Percentiles rank a stretch among this genome's conserved stretches.
Evolutionary conservation across 1,139 yeast species (phyloP).

Genomic region (Candida sojae): DNA sequence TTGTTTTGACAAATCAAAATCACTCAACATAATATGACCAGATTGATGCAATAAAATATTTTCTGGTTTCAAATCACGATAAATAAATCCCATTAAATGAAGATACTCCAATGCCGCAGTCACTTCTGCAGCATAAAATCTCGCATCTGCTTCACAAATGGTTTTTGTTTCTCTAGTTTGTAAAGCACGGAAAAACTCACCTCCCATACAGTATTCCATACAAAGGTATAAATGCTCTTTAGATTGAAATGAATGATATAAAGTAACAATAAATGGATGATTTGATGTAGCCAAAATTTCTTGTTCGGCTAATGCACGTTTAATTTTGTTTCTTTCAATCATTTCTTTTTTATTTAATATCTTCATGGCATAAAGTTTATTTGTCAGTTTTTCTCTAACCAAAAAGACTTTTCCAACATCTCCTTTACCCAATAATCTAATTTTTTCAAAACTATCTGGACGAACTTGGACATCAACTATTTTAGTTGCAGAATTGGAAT

Average conservation of each 20-base stretch:
- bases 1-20: constrained; percentile 93
- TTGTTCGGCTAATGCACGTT: constrained; percentile 93
- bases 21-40: constrained; percentile 97
- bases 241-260: constrained; percentile 95
- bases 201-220: constrained; percentile 99
- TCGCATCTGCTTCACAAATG: constrained; percentile 84
- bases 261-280: constrained; percentile 95
- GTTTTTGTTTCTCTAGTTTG: constrained; percentile 90
- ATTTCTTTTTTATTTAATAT: constrained; percentile 87
- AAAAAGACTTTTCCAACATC: constrained; percentile 97
- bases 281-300: constrained; percentile 93
- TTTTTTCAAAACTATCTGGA: constrained; percentile 85
- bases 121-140: constrained; percentile 95
- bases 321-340: constrained; percentile 92
- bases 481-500: constrained; percentile 71
- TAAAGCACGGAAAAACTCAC: constrained; percentile 94
- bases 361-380: constrained; percentile 88
- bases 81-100: constrained; percentile 94
- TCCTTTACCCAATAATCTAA: constrained; percentile 88
- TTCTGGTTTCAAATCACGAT: constrained; percentile 94
- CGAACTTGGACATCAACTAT: constrained; percentile 79
- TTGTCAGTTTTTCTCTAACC: constrained; percentile 77
- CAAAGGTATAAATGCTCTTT: constrained; percentile 91
- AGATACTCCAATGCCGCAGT: constrained; percentile 95
- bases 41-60: constrained; percentile 90